Conservation (phyloP, 495 filamentous ascomycete species). For the Daldinia concentrica region DNA sequence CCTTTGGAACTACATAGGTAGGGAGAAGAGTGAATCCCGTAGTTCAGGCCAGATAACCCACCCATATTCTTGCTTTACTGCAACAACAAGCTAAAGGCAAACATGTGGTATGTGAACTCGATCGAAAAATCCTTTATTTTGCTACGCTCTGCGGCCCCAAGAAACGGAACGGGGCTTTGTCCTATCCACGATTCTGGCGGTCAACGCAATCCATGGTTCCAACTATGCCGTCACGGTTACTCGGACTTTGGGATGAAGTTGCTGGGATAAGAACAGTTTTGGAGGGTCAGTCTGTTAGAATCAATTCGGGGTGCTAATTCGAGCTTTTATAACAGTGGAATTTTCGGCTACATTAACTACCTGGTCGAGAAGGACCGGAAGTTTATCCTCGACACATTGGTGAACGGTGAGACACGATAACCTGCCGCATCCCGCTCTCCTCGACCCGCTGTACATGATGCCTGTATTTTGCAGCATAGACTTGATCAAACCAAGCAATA, state of each 20-base stretch:
- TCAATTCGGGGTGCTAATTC: constrained; percentile 39
- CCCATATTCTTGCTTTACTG: constrained; percentile 26
- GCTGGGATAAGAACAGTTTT: not conserved
- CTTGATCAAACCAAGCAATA: not conserved
- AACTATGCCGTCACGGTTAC: not conserved
- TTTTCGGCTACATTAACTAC: constrained; percentile 96
- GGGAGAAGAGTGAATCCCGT: constrained; percentile 12
- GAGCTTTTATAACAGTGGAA: constrained; percentile 72
- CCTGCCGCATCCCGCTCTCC: constrained; percentile 29
- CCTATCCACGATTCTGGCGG: not conserved
- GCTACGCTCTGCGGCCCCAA: not conserved
- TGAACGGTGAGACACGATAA: constrained; percentile 77
- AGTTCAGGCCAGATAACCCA: constrained; percentile 24
- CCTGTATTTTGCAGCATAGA: constrained; percentile 23
- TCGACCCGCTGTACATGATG: not conserved
- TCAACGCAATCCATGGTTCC: not conserved
- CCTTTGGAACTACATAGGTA: constrained; percentile 5
- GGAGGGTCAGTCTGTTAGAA: not conserved
- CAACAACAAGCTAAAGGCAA: constrained; percentile 29
- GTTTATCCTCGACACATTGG: constrained; percentile 92
- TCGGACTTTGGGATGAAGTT: not conserved
- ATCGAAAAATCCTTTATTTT: constrained; percentile 13
- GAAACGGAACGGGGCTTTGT: constrained; percentile 3
- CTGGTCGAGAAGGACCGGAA: constrained; percentile 95
- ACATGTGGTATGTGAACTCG: constrained; percentile 40